Base-by-base conservation (phyloP, 495 filamentous ascomycete genomes). In the Daldinia decipiens region DNA sequence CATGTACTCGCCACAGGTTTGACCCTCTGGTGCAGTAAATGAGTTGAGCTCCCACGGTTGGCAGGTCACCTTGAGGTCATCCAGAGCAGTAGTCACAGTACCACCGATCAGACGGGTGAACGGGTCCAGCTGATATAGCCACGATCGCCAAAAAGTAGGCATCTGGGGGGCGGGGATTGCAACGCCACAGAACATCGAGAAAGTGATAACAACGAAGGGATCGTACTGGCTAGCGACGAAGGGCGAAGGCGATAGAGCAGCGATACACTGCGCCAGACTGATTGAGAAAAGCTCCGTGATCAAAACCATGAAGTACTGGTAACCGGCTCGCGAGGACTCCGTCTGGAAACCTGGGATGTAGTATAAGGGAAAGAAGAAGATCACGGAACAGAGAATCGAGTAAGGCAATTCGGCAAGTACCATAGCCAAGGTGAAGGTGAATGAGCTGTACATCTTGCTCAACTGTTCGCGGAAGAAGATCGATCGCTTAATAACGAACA, bases 161-260 rank as follows among this genome's bases (percentile, higher is more conserved):
- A 96, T 92, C 72, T 90, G 87, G 0, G 87, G 86, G 29, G 86
- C 87, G 0, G 93, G 92, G 59, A 94, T 90, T 8, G 92, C 88
- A 58, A 95, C 91, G 68, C 93, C 93, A 75, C 91, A 95, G 86
- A 96, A 94, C 15, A 95, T 83, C 8, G 90, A 87, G 75, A 94
- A 92, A 53, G 91, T 87, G 79, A 94, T 90, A 76, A 91, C 89
- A 76, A 93, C 81, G 70, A 93, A 91, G 3, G 93, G 93, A 67
- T 94, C 93, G 68, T 89, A 83, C 56, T 92, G 86, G 3, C 89
- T 85, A 1, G 90, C 86, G 68, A 94, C 89, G 79, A 92, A 92
- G 34, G 88, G 82, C 27, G 83, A 87, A 0, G 92, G 91, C 0
- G 92, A 92, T 21, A 92, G 75, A 0, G 92, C 87, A 0, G 90